Percentiles rank a stretch among this genome's conserved stretches.
Evolutionary conservation across 805 yeast genomes (phyloP).

Genomic region (Saccharomycopsis amapae): DNA sequence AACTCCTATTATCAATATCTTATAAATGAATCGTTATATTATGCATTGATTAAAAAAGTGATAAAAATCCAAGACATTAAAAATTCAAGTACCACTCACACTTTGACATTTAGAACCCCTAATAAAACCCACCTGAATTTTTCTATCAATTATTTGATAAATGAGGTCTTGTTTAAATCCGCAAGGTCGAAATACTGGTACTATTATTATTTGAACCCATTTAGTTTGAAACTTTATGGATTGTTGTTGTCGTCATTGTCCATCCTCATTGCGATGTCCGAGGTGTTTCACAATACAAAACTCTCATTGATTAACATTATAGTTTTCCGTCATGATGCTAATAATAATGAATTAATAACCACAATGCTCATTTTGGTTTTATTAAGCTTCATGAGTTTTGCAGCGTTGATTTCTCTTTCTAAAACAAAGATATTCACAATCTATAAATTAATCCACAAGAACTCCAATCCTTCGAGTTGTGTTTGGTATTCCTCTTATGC

Average conservation of each 20-base stretch:
- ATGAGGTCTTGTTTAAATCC: slow-evolving; percentile 27
- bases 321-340: slow-evolving; percentile 25
- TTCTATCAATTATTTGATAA: slow-evolving; percentile 24
- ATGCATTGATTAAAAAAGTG: slow-evolving; percentile 40
- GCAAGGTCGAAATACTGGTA: slow-evolving; percentile 38
- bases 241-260: slow-evolving; percentile 39
- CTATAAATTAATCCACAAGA: slow-evolving; percentile 64
- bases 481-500: slow-evolving; percentile 75
- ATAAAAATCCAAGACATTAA: slow-evolving; percentile 51
- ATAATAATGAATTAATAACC: slow-evolving; percentile 27
- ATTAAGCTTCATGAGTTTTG: slow-evolving; percentile 59
- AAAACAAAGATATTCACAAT: slow-evolving; percentile 64
- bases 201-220: slow-evolving; percentile 41
- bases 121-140: slow-evolving; percentile 19
- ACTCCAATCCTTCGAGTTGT: slow-evolving; percentile 68
- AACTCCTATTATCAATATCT: slow-evolving; percentile 43
- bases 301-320: slow-evolving; percentile 53
- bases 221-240: slow-evolving; percentile 37
- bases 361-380: slow-evolving; percentile 35
- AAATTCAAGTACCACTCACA: slow-evolving; percentile 33
- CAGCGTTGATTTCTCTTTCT: slow-evolving; percentile 60
- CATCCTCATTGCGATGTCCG: slow-evolving; percentile 59
- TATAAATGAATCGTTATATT: slow-evolving; percentile 54
- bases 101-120: slow-evolving; percentile 28
- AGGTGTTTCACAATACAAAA: slow-evolving; percentile 61